These are phyloP conservation scores for Ramaria sp. DNA, from an alignment of 768 basidiomycete species.

Conservation along the genomic window DNA sequence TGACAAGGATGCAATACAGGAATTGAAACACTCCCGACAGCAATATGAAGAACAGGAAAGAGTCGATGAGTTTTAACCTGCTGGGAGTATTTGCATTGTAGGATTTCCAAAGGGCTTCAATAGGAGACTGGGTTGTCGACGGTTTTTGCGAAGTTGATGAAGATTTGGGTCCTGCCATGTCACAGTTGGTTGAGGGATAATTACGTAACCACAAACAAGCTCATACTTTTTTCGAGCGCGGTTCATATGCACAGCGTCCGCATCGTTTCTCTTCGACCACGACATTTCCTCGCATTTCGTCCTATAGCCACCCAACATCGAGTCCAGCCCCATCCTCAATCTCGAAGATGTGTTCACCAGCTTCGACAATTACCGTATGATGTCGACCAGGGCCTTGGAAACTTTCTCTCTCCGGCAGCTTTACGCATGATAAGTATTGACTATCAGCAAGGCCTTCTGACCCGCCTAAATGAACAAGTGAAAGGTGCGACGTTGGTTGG, in stretches of 20 bases:
- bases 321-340: conserved; percentile 5
- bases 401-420: conserved; percentile 68
- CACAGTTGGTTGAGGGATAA: background rate
- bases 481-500: conserved; percentile 36
- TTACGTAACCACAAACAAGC: conserved; percentile 1
- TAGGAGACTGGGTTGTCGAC: conserved; percentile 17
- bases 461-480: conserved; percentile 66
- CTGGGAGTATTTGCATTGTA: conserved; percentile 71
- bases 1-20: conserved; percentile 81
- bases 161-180: conserved; percentile 8
- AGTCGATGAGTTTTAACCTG: conserved; percentile 88
- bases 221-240: background rate
- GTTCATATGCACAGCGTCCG: conserved; percentile 6
- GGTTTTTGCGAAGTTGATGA: background rate
- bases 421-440: conserved; percentile 66
- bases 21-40: conserved; percentile 87
- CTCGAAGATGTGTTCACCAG: conserved; percentile 33
- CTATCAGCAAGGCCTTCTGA: conserved; percentile 77
- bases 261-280: background rate
- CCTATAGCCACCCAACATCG: background rate
- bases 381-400: conserved; percentile 60
- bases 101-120: conserved; percentile 58
- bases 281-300: background rate
- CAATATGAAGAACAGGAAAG: conserved; percentile 86
- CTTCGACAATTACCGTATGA: conserved; percentile 51